Evolutionary conservation across 148 eudicot species (phyloP), one percentile per base, ranked within the genome.

Genomic region (Chenopodium quinoa): DNA sequence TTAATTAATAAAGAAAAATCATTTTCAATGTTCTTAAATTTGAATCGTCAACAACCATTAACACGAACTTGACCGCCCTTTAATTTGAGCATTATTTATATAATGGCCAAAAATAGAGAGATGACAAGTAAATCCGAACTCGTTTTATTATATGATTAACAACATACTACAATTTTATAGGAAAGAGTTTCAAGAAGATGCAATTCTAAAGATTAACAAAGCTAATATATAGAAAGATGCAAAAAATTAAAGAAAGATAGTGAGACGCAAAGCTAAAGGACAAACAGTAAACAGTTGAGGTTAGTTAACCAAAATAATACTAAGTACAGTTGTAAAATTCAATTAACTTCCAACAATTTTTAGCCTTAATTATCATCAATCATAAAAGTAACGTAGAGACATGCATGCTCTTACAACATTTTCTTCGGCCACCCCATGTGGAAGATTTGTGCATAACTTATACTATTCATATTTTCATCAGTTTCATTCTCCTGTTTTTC

Each of bases 231-330:
- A 20, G 71, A 16, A 76, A n/a, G 67, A 25, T 10, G 23, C 8
- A 0, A 32, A 31, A 7, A 23, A 27, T 27, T 27, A 27, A 27
- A 6, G 44, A 40, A 40, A 40, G 74, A 67, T 4, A 65, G 50
- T 75, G 29, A 27, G 68, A 64, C 64, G 40, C 20, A 25, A 82
- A 16, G 16, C 47, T 4, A 70, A 2, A 60, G 23, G 75, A 79
- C 75, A 74, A 56, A 23, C 7, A 34, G 60, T 40, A 83, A 40
- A 23, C 78, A 72, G 81, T 73, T 73, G 81, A 64, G 78, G 78
- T 78, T 78, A 73, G 85, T 78, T 83, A 73, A 83, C 81, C 81
- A 83, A 83, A 77, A 40, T 40, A 82, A 44, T 27, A 68, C 32
- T 6, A 3, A 40, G 74, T 31, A 52, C 27, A 66, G 71, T 44